phyloP scores from a whole-genome alignment of 2,329 filamentous ascomycete species.

The Coniochaeta hoffmannii region DNA sequence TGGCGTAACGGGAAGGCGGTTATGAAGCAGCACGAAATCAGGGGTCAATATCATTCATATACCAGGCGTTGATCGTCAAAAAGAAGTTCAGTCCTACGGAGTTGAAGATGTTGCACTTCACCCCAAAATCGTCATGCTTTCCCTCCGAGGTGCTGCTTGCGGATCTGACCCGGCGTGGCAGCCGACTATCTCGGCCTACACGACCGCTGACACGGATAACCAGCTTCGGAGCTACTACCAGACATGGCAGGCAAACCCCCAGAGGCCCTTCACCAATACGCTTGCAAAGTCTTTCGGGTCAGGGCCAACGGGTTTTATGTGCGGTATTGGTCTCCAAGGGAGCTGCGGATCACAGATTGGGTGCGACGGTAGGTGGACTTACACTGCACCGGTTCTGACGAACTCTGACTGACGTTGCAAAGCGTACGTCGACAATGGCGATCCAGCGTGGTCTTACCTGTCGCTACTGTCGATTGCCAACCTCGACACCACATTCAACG shows the following conservation, averaged over 20 bases:
- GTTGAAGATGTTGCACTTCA: not conserved
- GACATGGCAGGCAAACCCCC: not conserved
- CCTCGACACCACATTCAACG: conserved; percentile 1
- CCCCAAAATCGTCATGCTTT: not conserved
- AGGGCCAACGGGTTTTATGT: conserved; percentile 1
- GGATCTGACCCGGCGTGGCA: conserved; percentile 1
- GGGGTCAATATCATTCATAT: not conserved
- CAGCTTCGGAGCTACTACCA: conserved; percentile 1
- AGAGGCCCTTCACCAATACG: not conserved
- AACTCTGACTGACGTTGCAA: not conserved
- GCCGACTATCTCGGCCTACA: not conserved
- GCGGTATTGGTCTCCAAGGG: not conserved
- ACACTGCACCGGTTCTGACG: not conserved
- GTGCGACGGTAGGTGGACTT: not conserved
- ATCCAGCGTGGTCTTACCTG: not conserved
- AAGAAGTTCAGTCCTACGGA: not conserved
- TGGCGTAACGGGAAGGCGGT: conserved; percentile 1
- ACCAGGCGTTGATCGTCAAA: not conserved
- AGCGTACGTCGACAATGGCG: not conserved
- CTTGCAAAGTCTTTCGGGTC: not conserved
- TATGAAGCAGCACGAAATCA: not conserved
- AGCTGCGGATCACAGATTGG: conserved; percentile 1
- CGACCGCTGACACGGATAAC: not conserved
- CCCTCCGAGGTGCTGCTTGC: not conserved
- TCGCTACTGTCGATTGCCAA: not conserved